Conservation (phyloP, 2,329 filamentous ascomycete genomes). For the Aspergillus fumigatiaffinis region DNA sequence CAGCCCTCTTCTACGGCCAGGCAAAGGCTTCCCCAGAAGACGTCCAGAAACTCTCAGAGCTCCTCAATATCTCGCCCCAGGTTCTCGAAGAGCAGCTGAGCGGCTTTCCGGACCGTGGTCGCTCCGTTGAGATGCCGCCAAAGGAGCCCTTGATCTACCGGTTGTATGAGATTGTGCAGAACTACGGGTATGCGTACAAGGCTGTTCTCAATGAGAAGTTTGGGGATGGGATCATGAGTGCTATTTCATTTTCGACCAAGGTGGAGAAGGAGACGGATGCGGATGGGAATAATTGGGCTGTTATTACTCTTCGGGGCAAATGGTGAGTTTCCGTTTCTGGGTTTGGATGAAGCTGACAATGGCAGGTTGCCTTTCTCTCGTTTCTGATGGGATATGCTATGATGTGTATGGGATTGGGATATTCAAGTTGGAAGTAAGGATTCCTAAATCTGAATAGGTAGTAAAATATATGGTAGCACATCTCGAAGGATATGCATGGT, state of each 20-base stretch:
- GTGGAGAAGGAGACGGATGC: conserved; percentile 92
- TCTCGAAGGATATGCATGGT: fast-evolving
- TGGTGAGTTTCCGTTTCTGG: conserved; percentile 54
- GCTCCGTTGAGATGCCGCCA: conserved; percentile 76
- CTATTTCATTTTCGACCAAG: conserved; percentile 83
- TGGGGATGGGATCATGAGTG: conserved; percentile 93
- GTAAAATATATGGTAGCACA: not conserved
- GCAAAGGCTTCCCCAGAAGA: conserved; percentile 69
- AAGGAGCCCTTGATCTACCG: conserved; percentile 85
- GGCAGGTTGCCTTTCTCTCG: conserved; percentile 45
- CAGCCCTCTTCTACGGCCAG: conserved; percentile 89
- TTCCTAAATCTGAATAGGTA: not conserved
- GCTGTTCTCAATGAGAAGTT: conserved; percentile 94
- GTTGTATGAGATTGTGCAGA: conserved; percentile 91
- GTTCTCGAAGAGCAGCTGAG: conserved; percentile 60
- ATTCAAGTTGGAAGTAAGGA: too few species aligned
- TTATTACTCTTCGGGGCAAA: conserved; percentile 79
- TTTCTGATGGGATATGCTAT: conserved; percentile 30
- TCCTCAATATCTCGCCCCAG: conserved; percentile 59
- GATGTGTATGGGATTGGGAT: not conserved
- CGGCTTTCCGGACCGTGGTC: conserved; percentile 76
- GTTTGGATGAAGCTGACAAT: conserved; percentile 7
- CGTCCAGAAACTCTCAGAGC: conserved; percentile 59
- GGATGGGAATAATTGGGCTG: conserved; percentile 74
- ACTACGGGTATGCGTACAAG: conserved; percentile 96